Evolutionary conservation across 1,139 yeast species (phyloP), one percentile per base, ranked within the genome.

Genomic region (Pichia inconspicua): DNA sequence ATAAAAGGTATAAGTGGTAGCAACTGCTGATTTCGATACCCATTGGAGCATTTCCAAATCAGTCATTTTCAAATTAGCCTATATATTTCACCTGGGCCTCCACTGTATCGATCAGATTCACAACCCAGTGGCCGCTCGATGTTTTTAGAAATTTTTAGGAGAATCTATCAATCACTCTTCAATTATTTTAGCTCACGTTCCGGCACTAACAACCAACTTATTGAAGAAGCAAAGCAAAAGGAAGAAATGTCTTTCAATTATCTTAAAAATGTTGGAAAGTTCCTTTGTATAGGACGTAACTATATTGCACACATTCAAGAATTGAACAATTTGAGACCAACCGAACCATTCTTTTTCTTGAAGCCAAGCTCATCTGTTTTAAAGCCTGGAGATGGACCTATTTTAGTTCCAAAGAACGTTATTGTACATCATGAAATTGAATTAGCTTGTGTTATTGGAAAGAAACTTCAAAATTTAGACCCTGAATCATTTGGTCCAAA

Each of bases 221-320:
- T 9, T 10, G 12, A 28, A 41, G 31, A 19, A 25, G 27, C n/a
- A 5, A 22, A 31, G 12, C 11, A 3, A 12, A 46, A 12, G 15
- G 28, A 37, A 37, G 27, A 19, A n/a, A 78, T 78, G 84, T 74
- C 84, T 15, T 72, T 73, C 60, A 69, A 73, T 40, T 86, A 83
- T 62, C 70, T 82, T 41, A 80, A 77, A 53, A 65, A 71, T 35
- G 94, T 94, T 2, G 74, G 84, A 43, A 92, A 92, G 69, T 80
- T 90, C 63, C 77, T 92, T 41, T 92, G 98, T 67, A 90, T 92
- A 55, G 98, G 98, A 44, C 83, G 99, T 58, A 92, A 92, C 68
- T 92, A 89, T 64, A 95, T 88, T 7, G 97, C 95, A 40, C 98
- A 92, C 60, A 86, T 89, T 64, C 79, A 84, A 56, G 98, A 92